Conservation (phyloP, 768 basidiomycete species). For the Nidularia sp. region DNA sequence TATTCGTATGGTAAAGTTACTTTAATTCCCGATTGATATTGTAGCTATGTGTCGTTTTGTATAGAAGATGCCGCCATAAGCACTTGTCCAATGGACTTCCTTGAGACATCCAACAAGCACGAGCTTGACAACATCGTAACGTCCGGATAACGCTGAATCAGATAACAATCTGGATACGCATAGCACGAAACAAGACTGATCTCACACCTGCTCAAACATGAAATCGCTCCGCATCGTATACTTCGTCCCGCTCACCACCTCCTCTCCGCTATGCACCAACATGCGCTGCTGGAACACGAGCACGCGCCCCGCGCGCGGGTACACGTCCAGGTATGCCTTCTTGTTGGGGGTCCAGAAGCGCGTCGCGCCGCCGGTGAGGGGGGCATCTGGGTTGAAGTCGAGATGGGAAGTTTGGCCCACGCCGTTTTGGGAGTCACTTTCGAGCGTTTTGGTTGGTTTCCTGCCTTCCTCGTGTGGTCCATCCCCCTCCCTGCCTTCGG, state of each 20-base stretch:
- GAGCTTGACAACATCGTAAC: slow-evolving; percentile 59
- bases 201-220: slow-evolving; percentile 66
- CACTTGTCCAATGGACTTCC: background rate
- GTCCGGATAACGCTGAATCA: slow-evolving; percentile 44
- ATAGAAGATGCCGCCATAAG: no score
- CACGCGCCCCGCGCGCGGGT: slow-evolving; percentile 31
- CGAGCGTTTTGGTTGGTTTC: no score
- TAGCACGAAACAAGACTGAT: background rate
- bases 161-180: slow-evolving; percentile 69
- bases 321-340: slow-evolving; percentile 27
- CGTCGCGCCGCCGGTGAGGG: slow-evolving; percentile 27
- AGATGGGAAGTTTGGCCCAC: no score
- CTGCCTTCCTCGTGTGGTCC: no score
- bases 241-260: slow-evolving; percentile 74
- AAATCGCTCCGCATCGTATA: slow-evolving; percentile 92
- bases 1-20: no score
- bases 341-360: slow-evolving; percentile 32
- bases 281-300: slow-evolving; percentile 37
- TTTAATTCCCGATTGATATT: no score
- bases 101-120: slow-evolving; percentile 8
- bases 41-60: no score
- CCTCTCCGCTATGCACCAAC: slow-evolving; percentile 59
- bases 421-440: no score
- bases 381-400: no score
- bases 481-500: no score